Evolutionary conservation across 768 basidiomycete genomes (phyloP).

Genomic region (Stropharia rugosoannulata): DNA sequence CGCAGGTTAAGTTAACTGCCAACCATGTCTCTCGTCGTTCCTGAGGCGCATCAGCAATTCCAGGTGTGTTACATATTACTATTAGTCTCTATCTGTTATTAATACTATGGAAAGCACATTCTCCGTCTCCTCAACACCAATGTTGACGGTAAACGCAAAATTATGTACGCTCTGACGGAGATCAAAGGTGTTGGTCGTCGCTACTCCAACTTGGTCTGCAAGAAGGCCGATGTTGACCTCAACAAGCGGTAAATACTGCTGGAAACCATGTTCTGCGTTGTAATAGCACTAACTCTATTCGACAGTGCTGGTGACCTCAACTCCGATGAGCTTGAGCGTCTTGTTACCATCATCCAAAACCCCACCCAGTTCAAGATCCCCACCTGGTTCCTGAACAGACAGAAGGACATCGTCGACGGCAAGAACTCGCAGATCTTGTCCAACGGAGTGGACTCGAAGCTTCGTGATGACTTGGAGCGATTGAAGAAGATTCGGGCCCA

Average conservation of each 20-base stretch:
- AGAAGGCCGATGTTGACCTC: slow-evolving; percentile 99
- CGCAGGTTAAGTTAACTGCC: slow-evolving; percentile 18
- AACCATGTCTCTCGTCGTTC: slow-evolving; percentile 94
- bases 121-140: slow-evolving; percentile 99
- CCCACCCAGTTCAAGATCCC: slow-evolving; percentile 99
- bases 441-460: slow-evolving; percentile 95
- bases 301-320: slow-evolving; percentile 96
- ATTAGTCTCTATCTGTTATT: not conserved
- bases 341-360: slow-evolving; percentile 99
- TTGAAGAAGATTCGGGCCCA: slow-evolving; percentile 99
- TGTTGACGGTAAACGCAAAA: slow-evolving; percentile 98
- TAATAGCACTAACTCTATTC: not conserved
- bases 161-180: slow-evolving; percentile 99
- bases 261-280: slow-evolving; percentile 2
- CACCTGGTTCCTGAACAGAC: slow-evolving; percentile 98
- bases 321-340: slow-evolving; percentile 98
- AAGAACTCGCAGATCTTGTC: slow-evolving; percentile 96
- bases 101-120: slow-evolving; percentile 71
- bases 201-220: slow-evolving; percentile 98
- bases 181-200: slow-evolving; percentile 99
- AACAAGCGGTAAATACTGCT: slow-evolving; percentile 81
- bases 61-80: slow-evolving; percentile 52
- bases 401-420: slow-evolving; percentile 96
- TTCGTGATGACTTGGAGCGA: slow-evolving; percentile 97
- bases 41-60: slow-evolving; percentile 94